Conservation (phyloP, 108 stramenopile species). For the Chaetoceros muelleri region DNA sequence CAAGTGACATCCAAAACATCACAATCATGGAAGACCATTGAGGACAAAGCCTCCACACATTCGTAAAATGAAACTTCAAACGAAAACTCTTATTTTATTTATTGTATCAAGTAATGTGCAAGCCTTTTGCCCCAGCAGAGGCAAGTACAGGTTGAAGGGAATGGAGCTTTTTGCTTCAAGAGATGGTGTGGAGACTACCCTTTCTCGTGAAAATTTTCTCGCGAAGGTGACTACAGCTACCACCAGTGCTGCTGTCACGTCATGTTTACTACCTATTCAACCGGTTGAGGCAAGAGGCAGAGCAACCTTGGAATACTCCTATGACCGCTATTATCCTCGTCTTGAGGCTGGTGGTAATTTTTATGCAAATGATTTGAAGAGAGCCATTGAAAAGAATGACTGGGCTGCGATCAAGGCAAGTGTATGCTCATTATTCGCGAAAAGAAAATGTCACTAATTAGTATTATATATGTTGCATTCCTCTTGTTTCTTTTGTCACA, state of each 20-base stretch:
- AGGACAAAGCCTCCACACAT: too few species aligned
- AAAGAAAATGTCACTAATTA: background rate
- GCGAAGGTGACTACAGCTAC: conserved; percentile 11
- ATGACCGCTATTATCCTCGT: conserved; percentile 66
- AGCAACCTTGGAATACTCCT: conserved; percentile 64
- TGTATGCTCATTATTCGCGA: too few species aligned
- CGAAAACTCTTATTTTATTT: too few species aligned
- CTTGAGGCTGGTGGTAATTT: conserved; percentile 67
- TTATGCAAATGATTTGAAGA: conserved; percentile 39
- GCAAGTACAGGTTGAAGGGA: too few species aligned
- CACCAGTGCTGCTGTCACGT: conserved; percentile 9
- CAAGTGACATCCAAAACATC: too few species aligned
- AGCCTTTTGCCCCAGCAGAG: too few species aligned
- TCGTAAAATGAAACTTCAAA: too few species aligned
- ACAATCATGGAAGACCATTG: too few species aligned
- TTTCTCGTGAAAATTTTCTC: conserved; percentile 28
- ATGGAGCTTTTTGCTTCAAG: too few species aligned
- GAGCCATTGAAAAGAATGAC: conserved; percentile 43
- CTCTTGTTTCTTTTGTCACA: too few species aligned
- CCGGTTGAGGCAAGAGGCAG: conserved; percentile 53
- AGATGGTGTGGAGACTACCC: background rate
- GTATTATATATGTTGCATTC: background rate
- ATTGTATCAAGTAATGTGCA: too few species aligned
- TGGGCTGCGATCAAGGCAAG: conserved; percentile 47
- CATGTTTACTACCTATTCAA: conserved; percentile 6